Percentiles rank a stretch among this genome's conserved stretches.
Conservation (phyloP, 768 basidiomycete genomes). For the Kwoniella sp. region DNA sequence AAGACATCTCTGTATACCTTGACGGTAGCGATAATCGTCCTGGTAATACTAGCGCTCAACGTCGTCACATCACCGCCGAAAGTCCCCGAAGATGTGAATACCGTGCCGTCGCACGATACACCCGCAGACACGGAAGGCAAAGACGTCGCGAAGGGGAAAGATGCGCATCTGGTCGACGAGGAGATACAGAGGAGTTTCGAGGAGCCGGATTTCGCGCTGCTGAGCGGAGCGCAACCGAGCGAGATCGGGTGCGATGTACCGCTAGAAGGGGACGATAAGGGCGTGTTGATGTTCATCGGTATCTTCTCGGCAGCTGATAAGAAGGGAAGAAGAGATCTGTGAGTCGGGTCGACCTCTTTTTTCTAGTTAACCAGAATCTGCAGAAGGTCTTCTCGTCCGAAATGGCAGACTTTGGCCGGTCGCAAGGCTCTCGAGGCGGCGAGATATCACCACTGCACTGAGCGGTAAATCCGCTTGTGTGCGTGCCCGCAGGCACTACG, state of each 20-base stretch:
- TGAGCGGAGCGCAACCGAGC: constrained; percentile 53
- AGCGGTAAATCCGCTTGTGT: no score
- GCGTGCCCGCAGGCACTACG: no score
- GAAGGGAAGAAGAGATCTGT: constrained; percentile 51
- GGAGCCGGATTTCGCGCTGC: constrained; percentile 56
- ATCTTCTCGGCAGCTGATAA: constrained; percentile 55
- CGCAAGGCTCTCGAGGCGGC: neutral
- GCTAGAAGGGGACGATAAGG: constrained; percentile 31
- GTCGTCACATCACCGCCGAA: constrained; percentile 21
- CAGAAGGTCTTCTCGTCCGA: no score
- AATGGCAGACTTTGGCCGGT: no score
- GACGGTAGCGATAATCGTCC: constrained; percentile 35
- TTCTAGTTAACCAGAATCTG: no score
- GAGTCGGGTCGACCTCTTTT: constrained; percentile 20
- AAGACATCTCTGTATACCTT: constrained; percentile 42
- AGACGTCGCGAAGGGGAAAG: constrained; percentile 43
- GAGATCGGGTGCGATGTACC: constrained; percentile 55
- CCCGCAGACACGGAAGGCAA: constrained; percentile 46
- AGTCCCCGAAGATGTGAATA: constrained; percentile 25
- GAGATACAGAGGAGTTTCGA: constrained; percentile 56
- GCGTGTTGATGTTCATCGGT: constrained; percentile 54
- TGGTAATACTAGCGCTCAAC: constrained; percentile 47
- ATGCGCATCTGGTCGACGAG: constrained; percentile 43
- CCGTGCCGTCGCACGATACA: constrained; percentile 32
- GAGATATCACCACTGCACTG: neutral